A percentile compares a stretch with the other conserved stretches of the same genome.
Evolutionary conservation across 345 rosid species (phyloP).

Genomic region (Eucalyptus regnans): DNA sequence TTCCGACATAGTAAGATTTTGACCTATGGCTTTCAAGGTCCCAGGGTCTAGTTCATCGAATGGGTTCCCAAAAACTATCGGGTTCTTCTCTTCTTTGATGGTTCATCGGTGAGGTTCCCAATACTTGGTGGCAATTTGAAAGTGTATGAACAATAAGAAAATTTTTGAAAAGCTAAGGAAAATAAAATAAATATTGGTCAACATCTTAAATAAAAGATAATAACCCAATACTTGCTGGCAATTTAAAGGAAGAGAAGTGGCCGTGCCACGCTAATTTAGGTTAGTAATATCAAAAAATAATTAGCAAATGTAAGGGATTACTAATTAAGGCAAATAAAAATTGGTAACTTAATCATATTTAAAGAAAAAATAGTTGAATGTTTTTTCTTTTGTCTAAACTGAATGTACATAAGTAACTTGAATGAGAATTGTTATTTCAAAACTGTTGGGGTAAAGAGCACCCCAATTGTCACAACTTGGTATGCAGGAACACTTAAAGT

Average conservation of each 20-base stretch:
- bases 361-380: neutral
- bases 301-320: neutral
- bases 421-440: neutral
- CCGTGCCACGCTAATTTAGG: neutral
- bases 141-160: too few relatives aligned
- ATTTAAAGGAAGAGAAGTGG: neutral
- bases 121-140: neutral
- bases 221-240: too few relatives aligned
- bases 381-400: too few relatives aligned
- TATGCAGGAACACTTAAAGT: too few relatives aligned
- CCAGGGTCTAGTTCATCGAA: conserved; percentile 45
- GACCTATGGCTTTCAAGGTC: conserved; percentile 14
- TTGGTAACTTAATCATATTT: neutral
- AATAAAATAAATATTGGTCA: too few relatives aligned
- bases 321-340: neutral
- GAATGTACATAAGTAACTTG: neutral
- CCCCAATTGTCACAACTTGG: too few relatives aligned
- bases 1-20: conserved; percentile 2
- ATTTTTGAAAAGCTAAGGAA: too few relatives aligned
- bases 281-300: neutral
- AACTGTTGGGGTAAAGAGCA: neutral
- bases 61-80: conserved; percentile 37
- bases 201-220: too few relatives aligned
- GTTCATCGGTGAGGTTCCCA: neutral
- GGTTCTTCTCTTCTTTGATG: conserved; percentile 16